Conservation (phyloP, 2,329 filamentous ascomycete genomes). For the Calonectria multiphialidica region DNA sequence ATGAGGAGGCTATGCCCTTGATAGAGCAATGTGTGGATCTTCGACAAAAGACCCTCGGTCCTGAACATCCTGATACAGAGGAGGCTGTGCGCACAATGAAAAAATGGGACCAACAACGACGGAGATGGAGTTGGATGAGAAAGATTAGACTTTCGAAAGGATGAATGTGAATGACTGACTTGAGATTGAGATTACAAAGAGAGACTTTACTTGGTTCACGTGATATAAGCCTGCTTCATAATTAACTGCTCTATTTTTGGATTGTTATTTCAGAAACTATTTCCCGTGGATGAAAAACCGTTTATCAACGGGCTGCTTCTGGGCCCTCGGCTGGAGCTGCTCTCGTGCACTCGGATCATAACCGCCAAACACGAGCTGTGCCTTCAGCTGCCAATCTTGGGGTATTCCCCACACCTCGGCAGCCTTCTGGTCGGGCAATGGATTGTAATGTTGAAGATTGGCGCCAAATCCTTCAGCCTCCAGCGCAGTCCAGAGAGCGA, state of each 20-base stretch:
- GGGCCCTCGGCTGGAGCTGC: background rate
- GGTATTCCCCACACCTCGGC: slow-evolving; percentile 67
- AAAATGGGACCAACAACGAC: background rate
- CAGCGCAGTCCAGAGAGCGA: slow-evolving; percentile 72
- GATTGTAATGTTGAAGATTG: slow-evolving; percentile 79
- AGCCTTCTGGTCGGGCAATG: slow-evolving; percentile 70
- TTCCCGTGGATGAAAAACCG: background rate
- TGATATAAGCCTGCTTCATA: too few relatives aligned
- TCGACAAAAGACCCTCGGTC: background rate
- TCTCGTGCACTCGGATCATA: background rate
- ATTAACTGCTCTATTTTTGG: background rate
- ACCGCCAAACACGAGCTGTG: slow-evolving; percentile 72
- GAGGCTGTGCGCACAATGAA: background rate
- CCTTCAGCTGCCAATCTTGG: slow-evolving; percentile 66
- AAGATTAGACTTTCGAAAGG: background rate
- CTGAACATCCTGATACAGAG: background rate
- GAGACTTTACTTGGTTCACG: too few relatives aligned
- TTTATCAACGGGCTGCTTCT: background rate
- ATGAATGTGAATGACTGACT: background rate
- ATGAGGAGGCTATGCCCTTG: background rate
- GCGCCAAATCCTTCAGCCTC: slow-evolving; percentile 74
- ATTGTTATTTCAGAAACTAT: background rate
- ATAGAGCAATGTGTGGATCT: background rate
- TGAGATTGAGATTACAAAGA: background rate
- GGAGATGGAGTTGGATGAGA: background rate